phyloP scores from a whole-genome alignment of 2,329 filamentous ascomycete species.

The Didymella segeticola region DNA sequence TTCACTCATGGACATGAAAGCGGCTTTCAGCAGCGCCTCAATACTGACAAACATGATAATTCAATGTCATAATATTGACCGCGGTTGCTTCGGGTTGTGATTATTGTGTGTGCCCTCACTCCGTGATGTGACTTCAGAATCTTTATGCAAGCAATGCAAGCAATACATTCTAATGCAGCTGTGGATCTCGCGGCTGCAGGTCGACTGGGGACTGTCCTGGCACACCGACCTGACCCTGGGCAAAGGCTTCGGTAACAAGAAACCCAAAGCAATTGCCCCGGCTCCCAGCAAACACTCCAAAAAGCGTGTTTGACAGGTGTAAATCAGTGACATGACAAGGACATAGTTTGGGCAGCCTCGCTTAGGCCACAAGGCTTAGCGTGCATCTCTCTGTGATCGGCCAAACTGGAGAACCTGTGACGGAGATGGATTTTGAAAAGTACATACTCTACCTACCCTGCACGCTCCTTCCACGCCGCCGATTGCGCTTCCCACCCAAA shows the following conservation, averaged over 20 bases:
- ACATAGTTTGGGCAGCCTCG: no score
- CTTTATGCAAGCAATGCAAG: neutral
- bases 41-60: neutral
- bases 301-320: neutral
- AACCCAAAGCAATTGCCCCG: no score
- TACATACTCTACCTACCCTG: constrained; percentile 30
- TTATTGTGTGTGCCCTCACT: no score
- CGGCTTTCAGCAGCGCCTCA: neutral
- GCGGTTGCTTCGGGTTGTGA: neutral
- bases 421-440: constrained; percentile 19
- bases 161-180: neutral
- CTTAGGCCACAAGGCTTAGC: constrained; percentile 19
- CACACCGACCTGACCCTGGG: neutral
- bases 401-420: constrained; percentile 17
- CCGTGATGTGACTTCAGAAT: neutral
- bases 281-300: neutral
- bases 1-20: neutral
- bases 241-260: neutral
- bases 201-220: neutral
- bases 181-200: neutral
- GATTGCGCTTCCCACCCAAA: constrained; percentile 31
- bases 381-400: constrained; percentile 3
- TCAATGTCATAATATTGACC: neutral
- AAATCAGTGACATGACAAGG: neutral
- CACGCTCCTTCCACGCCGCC: constrained; percentile 30